Evolutionary conservation across 2,329 filamentous ascomycete species (phyloP).

Genomic region (Botrytis byssoidea): DNA sequence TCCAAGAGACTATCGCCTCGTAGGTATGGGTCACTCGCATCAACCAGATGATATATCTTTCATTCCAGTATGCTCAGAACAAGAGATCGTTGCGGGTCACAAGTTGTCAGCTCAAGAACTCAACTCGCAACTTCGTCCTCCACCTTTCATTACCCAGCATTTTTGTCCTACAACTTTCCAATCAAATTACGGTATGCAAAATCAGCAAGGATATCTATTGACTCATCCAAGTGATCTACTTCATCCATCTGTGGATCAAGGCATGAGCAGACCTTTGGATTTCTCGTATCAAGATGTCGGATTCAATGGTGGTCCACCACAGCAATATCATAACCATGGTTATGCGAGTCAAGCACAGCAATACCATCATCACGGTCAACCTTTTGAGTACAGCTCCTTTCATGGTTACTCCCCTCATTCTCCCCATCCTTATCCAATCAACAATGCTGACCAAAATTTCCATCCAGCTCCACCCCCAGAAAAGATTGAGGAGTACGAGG

Average conservation of each 20-base stretch:
- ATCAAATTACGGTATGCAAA: no score
- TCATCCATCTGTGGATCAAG: background rate
- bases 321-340: background rate
- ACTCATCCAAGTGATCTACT: background rate
- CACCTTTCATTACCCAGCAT: background rate
- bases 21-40: background rate
- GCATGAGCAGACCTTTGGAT: background rate
- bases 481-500: background rate
- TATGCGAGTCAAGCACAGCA: background rate
- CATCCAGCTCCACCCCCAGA: background rate
- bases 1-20: background rate
- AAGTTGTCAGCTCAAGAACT: background rate
- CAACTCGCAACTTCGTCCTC: background rate
- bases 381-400: conserved; percentile 3
- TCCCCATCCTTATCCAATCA: background rate
- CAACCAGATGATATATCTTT: background rate
- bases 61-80: background rate
- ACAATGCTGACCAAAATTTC: background rate
- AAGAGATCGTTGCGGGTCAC: background rate
- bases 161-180: background rate
- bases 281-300: background rate
- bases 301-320: background rate
- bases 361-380: background rate
- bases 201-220: background rate
- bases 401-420: background rate